Evolutionary conservation across 805 yeast species (phyloP).

Genomic region (Phaffomyces opuntiae): DNA sequence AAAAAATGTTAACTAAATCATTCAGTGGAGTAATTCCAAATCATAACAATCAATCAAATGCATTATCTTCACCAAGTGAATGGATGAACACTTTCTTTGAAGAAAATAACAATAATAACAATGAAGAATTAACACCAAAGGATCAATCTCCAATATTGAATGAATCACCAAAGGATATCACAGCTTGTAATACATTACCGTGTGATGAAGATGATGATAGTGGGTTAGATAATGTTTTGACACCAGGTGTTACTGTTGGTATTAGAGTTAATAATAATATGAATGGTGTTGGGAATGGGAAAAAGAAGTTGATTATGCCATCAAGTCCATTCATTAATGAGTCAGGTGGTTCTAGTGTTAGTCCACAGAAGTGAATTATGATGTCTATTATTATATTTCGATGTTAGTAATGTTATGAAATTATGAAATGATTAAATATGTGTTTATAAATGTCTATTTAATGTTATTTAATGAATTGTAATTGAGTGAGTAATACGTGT

Average conservation of each 20-base stretch:
- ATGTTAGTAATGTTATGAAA: no score
- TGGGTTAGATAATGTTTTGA: background rate
- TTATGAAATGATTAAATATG: no score
- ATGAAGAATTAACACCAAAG: constrained; percentile 22
- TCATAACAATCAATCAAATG: constrained; percentile 1
- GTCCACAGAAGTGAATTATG: no score
- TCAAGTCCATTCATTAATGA: constrained; percentile 15
- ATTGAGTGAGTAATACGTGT: no score
- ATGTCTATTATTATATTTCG: no score
- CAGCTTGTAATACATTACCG: constrained; percentile 26
- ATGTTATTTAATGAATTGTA: no score
- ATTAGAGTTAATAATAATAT: constrained; percentile 1
- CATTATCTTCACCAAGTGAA: constrained; percentile 17
- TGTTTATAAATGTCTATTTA: no score
- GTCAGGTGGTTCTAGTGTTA: no score
- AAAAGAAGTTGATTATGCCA: constrained; percentile 12
- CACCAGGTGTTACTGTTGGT: background rate
- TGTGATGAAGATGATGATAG: constrained; percentile 20
- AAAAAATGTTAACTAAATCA: constrained; percentile 32
- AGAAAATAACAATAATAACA: background rate
- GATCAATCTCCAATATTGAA: constrained; percentile 15
- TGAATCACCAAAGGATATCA: constrained; percentile 23
- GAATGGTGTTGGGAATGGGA: background rate
- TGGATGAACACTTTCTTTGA: constrained; percentile 22
- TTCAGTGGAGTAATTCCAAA: constrained; percentile 24